These are phyloP conservation scores for Podaxis mareebaensis DNA, from an alignment of 768 basidiomycete genomes.

Conservation along the genomic window DNA sequence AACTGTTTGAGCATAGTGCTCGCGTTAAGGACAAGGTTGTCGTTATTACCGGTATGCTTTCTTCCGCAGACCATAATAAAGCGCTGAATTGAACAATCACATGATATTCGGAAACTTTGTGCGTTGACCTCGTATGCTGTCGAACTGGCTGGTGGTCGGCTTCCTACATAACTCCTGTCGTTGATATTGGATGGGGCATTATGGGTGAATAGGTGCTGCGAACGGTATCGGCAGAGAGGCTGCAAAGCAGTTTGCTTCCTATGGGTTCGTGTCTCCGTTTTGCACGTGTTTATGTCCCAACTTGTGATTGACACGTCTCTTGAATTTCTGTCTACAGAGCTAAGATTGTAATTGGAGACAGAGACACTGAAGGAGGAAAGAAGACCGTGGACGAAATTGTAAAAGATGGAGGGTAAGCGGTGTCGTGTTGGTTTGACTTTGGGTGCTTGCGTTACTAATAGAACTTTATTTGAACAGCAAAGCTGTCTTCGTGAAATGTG, in stretches of 20 bases:
- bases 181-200: not conserved
- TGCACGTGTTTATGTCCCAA: not conserved
- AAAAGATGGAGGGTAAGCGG: constrained; percentile 43
- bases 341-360: constrained; percentile 55
- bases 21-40: constrained; percentile 49
- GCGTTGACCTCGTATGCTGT: not conserved
- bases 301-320: not conserved
- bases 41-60: constrained; percentile 47
- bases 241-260: constrained; percentile 50
- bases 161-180: not conserved
- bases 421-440: not conserved
- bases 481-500: constrained; percentile 43
- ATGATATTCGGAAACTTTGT: not conserved
- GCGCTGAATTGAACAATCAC: not conserved
- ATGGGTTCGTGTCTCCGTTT: constrained; percentile 38
- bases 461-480: constrained; percentile 29
- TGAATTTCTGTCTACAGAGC: constrained; percentile 34
- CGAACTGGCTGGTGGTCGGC: not conserved
- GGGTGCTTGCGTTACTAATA: not conserved
- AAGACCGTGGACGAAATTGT: constrained; percentile 41
- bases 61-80: not conserved
- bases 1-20: constrained; percentile 40
- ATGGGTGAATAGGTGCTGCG: constrained; percentile 38
- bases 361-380: constrained; percentile 40
- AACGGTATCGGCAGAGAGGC: constrained; percentile 56